Percentiles rank a stretch among this genome's conserved stretches.
Conservation (phyloP, 768 basidiomycete genomes). For the Tricholoma flavovirens region DNA sequence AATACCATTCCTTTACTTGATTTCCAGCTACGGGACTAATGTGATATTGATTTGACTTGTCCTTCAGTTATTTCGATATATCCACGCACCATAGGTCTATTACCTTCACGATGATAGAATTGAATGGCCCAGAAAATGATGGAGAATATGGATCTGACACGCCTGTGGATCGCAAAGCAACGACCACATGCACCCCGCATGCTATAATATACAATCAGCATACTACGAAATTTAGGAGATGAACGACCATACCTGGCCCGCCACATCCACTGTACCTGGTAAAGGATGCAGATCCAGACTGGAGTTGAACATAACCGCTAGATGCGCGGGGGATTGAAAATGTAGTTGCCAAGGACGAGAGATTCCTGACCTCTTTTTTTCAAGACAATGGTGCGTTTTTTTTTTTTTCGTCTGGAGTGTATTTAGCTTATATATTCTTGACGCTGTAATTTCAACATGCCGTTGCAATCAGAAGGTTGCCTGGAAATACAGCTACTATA, state of each 20-base stretch:
- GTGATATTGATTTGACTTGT: conserved; percentile 13
- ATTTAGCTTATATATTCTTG: conserved; percentile 6
- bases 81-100: conserved; percentile 35
- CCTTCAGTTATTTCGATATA: conserved; percentile 18
- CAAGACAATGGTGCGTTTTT: not conserved
- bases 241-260: conserved; percentile 33
- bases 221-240: not conserved
- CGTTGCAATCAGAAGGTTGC: not conserved
- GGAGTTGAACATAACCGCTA: conserved; percentile 48
- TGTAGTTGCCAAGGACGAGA: conserved; percentile 16
- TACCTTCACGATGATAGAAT: conserved; percentile 50
- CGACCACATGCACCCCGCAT: conserved; percentile 61
- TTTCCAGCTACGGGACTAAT: conserved; percentile 42
- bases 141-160: conserved; percentile 48
- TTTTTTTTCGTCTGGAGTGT: not conserved
- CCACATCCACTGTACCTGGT: conserved; percentile 49
- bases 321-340: conserved; percentile 29
- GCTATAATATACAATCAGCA: conserved; percentile 23
- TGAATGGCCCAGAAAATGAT: conserved; percentile 42
- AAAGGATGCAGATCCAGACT: conserved; percentile 52
- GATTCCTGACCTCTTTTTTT: conserved; percentile 17
- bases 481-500: too few relatives aligned
- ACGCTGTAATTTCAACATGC: conserved; percentile 19
- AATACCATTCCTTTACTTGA: conserved; percentile 20
- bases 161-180: conserved; percentile 51